phyloP scores from a whole-genome alignment of 1,139 yeast species.

The Yamadazyma buinensis region DNA sequence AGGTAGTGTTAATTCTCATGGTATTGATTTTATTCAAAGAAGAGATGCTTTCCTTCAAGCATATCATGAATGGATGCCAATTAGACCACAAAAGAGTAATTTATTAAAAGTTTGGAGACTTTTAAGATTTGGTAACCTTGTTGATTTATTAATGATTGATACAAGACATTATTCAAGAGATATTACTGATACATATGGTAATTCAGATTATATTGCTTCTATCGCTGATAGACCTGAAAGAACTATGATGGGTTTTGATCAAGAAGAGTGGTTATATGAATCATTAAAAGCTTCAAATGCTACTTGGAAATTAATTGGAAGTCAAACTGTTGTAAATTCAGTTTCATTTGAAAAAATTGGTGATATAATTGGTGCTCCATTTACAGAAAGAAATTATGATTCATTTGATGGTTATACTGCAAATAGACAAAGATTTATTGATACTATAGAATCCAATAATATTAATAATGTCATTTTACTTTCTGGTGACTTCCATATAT shows the following conservation, averaged over 20 bases:
- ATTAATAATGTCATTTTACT: neutral
- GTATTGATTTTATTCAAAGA: slow-evolving; percentile 1
- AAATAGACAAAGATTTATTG: slow-evolving; percentile 1
- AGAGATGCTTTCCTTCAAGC: slow-evolving; percentile 1
- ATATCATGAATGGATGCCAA: slow-evolving; percentile 2
- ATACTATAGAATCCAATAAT: neutral
- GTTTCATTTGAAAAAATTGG: slow-evolving; percentile 1
- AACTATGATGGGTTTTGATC: slow-evolving; percentile 3
- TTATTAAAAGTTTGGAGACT: slow-evolving; percentile 1
- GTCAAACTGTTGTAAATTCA: slow-evolving; percentile 2
- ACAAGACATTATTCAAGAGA: slow-evolving; percentile 2
- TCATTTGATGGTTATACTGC: slow-evolving; percentile 2
- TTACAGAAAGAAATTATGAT: slow-evolving; percentile 1
- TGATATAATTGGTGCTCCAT: slow-evolving; percentile 1
- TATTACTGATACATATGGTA: slow-evolving; percentile 1
- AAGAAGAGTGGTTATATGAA: slow-evolving; percentile 1
- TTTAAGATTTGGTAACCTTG: neutral
- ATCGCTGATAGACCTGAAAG: slow-evolving; percentile 1
- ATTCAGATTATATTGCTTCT: slow-evolving; percentile 1
- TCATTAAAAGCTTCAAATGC: neutral
- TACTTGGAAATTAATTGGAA: slow-evolving; percentile 2
- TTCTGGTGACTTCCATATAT: slow-evolving; percentile 3
- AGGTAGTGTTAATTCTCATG: slow-evolving; percentile 1
- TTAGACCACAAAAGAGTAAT: slow-evolving; percentile 1
- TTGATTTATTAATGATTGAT: slow-evolving; percentile 2